Conservation (phyloP, 441 rosid species). For the Pelargonium australe region DNA sequence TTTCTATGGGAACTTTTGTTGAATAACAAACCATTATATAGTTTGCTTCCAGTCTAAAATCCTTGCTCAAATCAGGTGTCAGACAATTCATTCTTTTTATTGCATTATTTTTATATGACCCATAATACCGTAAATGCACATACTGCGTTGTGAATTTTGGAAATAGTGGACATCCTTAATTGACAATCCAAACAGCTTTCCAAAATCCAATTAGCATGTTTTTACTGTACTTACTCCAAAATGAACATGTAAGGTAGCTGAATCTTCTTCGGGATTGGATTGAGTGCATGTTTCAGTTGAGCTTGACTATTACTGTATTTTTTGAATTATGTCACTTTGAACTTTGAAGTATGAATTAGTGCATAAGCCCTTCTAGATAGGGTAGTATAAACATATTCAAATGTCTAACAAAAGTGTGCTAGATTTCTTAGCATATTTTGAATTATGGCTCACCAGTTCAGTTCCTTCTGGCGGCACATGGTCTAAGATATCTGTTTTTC, state of each 20-base stretch:
- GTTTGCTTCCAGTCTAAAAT: too few species aligned
- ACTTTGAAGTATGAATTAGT: background rate
- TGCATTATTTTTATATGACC: too few species aligned
- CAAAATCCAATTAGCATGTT: background rate
- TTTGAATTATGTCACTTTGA: background rate
- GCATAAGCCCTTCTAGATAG: background rate
- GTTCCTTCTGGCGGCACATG: slow-evolving; percentile 9
- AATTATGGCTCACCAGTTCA: background rate
- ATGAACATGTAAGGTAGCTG: background rate
- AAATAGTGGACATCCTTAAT: too few species aligned
- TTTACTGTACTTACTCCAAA: background rate
- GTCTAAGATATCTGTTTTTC: slow-evolving; percentile 15
- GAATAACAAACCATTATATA: too few species aligned
- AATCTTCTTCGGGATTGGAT: background rate
- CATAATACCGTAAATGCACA: too few species aligned
- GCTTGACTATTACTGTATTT: background rate
- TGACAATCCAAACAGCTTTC: too few species aligned
- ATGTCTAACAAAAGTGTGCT: background rate
- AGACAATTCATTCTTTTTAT: too few species aligned
- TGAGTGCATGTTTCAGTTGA: background rate
- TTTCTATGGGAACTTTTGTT: too few species aligned
- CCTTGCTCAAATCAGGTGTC: too few species aligned
- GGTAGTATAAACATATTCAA: background rate
- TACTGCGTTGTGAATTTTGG: too few species aligned
- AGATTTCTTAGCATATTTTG: background rate